These are phyloP conservation scores for Phycomyces nitens DNA, from an alignment of 192 early-diverging fungal species.

Conservation along the genomic window DNA sequence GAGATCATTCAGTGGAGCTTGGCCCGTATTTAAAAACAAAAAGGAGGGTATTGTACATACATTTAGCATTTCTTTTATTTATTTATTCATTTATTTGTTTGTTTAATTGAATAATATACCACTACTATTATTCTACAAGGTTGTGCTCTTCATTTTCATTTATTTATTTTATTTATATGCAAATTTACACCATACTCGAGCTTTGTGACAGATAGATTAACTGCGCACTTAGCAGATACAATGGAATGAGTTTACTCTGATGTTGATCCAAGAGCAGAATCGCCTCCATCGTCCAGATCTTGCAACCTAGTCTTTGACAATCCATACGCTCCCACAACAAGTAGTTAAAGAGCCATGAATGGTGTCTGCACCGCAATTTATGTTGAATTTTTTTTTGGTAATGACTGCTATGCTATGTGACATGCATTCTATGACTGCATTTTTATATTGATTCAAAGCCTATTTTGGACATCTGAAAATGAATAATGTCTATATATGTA, in stretches of 20 bases:
- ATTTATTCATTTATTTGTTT: background rate
- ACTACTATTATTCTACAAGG: background rate
- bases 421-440: too few species aligned
- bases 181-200: constrained; percentile 19
- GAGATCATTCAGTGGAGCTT: constrained; percentile 58
- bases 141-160: constrained; percentile 1
- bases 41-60: background rate
- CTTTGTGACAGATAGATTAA: constrained; percentile 14
- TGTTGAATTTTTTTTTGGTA: background rate
- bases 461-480: too few species aligned
- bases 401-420: background rate
- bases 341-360: background rate
- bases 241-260: background rate
- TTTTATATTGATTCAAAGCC: too few species aligned
- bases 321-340: constrained; percentile 1
- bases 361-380: background rate
- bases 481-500: too few species aligned
- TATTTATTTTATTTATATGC: constrained; percentile 10
- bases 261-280: background rate
- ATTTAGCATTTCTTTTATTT: background rate
- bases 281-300: background rate
- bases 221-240: constrained; percentile 24
- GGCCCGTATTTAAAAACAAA: background rate
- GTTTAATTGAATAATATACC: background rate
- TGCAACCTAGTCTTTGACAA: background rate